Evolutionary conservation across 805 yeast genomes (phyloP).

Genomic region (Candida tammaniensis): DNA sequence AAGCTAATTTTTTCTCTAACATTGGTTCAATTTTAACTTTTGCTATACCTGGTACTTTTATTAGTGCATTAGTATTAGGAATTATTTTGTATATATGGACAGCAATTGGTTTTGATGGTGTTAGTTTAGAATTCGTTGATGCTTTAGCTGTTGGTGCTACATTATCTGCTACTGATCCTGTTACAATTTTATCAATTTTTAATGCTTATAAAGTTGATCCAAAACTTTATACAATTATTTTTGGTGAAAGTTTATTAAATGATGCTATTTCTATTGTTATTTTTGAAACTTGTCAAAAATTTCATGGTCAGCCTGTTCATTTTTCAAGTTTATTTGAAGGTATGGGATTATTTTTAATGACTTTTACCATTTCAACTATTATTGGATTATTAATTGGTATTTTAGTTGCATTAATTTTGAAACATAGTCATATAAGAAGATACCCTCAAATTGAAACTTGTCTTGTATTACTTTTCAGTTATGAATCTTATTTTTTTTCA

Average conservation of each 20-base stretch:
- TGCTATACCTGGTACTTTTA: slow-evolving; percentile 96
- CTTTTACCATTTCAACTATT: slow-evolving; percentile 84
- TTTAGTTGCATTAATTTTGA: slow-evolving; percentile 81
- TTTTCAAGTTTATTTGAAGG: slow-evolving; percentile 86
- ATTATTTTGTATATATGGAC: slow-evolving; percentile 86
- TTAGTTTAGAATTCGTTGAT: slow-evolving; percentile 89
- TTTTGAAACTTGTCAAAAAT: slow-evolving; percentile 97
- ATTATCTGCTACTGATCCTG: slow-evolving; percentile 97
- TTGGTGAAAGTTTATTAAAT: slow-evolving; percentile 92
- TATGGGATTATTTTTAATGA: slow-evolving; percentile 87
- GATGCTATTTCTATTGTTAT: slow-evolving; percentile 98
- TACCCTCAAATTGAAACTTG: slow-evolving; percentile 98
- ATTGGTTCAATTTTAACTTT: slow-evolving; percentile 86
- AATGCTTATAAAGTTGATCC: slow-evolving; percentile 98
- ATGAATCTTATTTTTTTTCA: slow-evolving; percentile 94
- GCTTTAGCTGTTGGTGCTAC: slow-evolving; percentile 98
- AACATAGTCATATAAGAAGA: slow-evolving; percentile 89
- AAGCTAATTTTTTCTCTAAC: slow-evolving; percentile 90
- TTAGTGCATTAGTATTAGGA: slow-evolving; percentile 91
- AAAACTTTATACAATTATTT: slow-evolving; percentile 91
- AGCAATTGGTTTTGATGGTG: slow-evolving; percentile 83
- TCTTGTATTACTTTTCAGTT: slow-evolving; percentile 83
- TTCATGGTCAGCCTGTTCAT: slow-evolving; percentile 77
- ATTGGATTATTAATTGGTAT: slow-evolving; percentile 90
- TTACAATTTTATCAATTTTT: slow-evolving; percentile 91